Percentiles rank a stretch among this genome's conserved stretches.
These are phyloP conservation scores for Pichia sp. DNA, from an alignment of 1,139 yeast species.

Conservation along the genomic window DNA sequence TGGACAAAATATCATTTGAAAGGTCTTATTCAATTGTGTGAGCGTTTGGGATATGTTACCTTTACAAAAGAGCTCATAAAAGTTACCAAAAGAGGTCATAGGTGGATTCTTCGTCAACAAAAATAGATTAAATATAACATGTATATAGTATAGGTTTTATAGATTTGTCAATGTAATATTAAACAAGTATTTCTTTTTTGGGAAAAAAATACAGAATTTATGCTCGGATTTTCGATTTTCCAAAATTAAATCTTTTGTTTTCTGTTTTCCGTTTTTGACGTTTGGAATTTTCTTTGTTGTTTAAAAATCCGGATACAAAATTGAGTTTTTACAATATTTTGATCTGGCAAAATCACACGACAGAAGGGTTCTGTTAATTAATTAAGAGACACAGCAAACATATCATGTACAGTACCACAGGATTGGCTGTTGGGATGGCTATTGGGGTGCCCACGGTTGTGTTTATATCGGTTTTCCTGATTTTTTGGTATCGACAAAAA, in stretches of 20 bases:
- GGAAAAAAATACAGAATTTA: neutral
- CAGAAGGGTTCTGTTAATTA: neutral
- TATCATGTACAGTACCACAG: slow-evolving; percentile 26
- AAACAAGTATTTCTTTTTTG: neutral
- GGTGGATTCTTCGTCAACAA: slow-evolving; percentile 11
- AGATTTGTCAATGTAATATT: neutral
- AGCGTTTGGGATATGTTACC: slow-evolving; percentile 36
- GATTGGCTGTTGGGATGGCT: slow-evolving; percentile 44
- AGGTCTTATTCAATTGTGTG: slow-evolving; percentile 42
- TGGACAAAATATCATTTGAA: slow-evolving; percentile 64
- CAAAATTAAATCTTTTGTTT: neutral
- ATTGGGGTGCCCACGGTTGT: slow-evolving; percentile 42
- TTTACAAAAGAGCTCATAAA: slow-evolving; percentile 20
- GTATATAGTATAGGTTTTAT: neutral
- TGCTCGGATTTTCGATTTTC: neutral
- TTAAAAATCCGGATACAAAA: neutral
- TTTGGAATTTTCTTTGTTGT: neutral
- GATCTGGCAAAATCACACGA: neutral
- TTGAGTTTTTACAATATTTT: neutral
- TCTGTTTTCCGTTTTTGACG: neutral
- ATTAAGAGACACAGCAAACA: neutral
- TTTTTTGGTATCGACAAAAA: slow-evolving; percentile 34
- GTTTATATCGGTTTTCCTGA: slow-evolving; percentile 26
- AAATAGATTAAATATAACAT: neutral
- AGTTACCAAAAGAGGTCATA: slow-evolving; percentile 18